phyloP scores from a whole-genome alignment of 2,329 filamentous ascomycete genomes.

The Periglandula ipomoeae region DNA sequence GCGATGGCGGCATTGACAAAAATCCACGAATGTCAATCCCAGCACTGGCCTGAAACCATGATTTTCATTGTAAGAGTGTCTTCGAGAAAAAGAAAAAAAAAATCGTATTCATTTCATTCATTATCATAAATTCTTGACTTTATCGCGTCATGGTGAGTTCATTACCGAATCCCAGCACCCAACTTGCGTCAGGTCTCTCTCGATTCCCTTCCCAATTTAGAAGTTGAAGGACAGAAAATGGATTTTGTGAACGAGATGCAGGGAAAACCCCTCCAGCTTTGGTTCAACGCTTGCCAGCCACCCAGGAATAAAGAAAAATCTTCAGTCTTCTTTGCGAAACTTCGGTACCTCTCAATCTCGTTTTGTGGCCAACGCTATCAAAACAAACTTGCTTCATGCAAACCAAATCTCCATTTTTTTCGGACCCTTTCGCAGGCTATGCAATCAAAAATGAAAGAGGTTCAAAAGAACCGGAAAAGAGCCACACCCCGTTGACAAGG shows the following conservation, averaged over 20 bases:
- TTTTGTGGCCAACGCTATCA: background rate
- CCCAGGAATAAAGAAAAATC: background rate
- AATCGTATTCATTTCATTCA: background rate
- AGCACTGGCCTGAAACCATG: too few relatives aligned
- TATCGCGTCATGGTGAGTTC: conserved; percentile 2
- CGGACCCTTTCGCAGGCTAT: conserved; percentile 3
- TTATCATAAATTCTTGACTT: conserved; percentile 2
- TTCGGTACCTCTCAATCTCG: background rate
- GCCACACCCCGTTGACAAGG: background rate
- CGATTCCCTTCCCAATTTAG: background rate
- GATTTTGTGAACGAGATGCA: background rate
- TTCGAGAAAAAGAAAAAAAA: background rate
- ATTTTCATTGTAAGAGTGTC: too few relatives aligned
- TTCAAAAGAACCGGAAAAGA: background rate
- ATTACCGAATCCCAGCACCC: background rate
- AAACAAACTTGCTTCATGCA: background rate
- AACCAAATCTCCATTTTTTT: background rate
- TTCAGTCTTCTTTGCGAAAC: background rate
- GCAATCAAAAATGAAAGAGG: background rate
- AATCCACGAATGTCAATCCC: too few relatives aligned
- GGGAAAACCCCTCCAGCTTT: background rate
- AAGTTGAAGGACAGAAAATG: background rate
- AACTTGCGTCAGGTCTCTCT: conserved; percentile 2
- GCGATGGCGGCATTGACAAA: too few relatives aligned
- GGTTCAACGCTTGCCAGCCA: background rate